phyloP scores from a whole-genome alignment of 176 grass and related monocot species.

The Phyllostachys edulis region DNA sequence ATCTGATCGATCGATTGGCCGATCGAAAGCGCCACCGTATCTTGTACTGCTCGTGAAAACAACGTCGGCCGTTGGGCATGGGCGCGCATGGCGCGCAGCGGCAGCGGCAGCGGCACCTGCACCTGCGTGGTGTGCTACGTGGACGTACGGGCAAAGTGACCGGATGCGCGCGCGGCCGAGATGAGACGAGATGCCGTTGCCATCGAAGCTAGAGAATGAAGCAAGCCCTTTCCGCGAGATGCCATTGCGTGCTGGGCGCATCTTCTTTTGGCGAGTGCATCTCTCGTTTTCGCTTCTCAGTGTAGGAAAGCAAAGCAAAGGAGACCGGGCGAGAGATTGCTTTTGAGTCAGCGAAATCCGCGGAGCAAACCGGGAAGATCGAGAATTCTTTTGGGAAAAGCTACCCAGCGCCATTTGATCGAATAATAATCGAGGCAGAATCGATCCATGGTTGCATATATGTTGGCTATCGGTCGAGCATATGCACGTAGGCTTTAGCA shows the following conservation, averaged over 20 bases:
- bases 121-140: no score
- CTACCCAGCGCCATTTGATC: not conserved
- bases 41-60: constrained; percentile 7
- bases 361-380: not conserved
- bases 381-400: not conserved
- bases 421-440: not conserved
- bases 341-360: not conserved
- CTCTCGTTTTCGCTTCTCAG: not conserved
- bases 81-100: no score
- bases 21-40: not conserved
- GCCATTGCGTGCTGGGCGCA: not conserved
- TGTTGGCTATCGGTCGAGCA: not conserved
- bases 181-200: not conserved
- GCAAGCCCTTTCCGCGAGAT: not conserved
- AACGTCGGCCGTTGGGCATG: constrained; percentile 20
- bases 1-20: not conserved
- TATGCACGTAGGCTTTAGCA: not conserved
- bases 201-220: not conserved
- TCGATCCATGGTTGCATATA: not conserved
- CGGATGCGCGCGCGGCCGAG: not conserved
- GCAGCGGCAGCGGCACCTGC: no score
- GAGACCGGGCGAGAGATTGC: not conserved
- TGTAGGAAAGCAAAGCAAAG: not conserved
- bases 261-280: not conserved
- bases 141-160: no score